Conservation (phyloP, 495 filamentous ascomycete genomes). For the Aspergillus cristatus region DNA sequence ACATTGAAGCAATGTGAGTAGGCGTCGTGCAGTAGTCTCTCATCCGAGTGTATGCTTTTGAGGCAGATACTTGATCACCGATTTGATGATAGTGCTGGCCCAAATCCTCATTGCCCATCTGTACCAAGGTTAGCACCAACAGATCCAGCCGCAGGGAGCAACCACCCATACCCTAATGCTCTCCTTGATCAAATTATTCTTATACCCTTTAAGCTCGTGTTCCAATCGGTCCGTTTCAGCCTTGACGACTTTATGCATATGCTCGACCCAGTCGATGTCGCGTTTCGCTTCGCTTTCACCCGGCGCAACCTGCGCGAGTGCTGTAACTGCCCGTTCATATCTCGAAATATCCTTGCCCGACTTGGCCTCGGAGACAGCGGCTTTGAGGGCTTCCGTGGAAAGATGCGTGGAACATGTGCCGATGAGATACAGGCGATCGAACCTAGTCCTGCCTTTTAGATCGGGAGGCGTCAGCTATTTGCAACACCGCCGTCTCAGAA, state of each 20-base stretch:
- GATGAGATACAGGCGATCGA: constrained; percentile 74
- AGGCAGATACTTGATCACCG: constrained; percentile 52
- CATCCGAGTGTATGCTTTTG: constrained; percentile 64
- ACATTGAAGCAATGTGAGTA: constrained; percentile 64
- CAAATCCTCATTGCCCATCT: constrained; percentile 75
- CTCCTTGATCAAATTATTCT: constrained; percentile 96
- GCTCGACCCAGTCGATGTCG: constrained; percentile 64
- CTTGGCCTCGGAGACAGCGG: constrained; percentile 69
- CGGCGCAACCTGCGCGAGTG: constrained; percentile 51
- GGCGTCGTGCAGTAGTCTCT: constrained; percentile 63
- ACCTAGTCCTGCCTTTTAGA: constrained; percentile 55
- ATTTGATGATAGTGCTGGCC: constrained; percentile 57
- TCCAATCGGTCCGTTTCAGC: constrained; percentile 64
- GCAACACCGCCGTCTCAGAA: background rate
- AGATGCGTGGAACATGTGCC: constrained; percentile 69
- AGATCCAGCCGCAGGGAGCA: background rate
- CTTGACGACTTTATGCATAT: constrained; percentile 51
- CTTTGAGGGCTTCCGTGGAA: constrained; percentile 69
- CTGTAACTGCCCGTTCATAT: constrained; percentile 62
- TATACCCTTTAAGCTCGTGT: constrained; percentile 80
- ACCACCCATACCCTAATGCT: constrained; percentile 70
- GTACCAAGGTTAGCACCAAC: constrained; percentile 6
- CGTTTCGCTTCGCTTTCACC: constrained; percentile 55
- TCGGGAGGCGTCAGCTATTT: constrained; percentile 3
- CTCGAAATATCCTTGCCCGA: constrained; percentile 59